A percentile compares a stretch with the other conserved stretches of the same genome.
These are phyloP conservation scores for Knufia petricola DNA, from an alignment of 2,329 filamentous ascomycete species.

Conservation along the genomic window DNA sequence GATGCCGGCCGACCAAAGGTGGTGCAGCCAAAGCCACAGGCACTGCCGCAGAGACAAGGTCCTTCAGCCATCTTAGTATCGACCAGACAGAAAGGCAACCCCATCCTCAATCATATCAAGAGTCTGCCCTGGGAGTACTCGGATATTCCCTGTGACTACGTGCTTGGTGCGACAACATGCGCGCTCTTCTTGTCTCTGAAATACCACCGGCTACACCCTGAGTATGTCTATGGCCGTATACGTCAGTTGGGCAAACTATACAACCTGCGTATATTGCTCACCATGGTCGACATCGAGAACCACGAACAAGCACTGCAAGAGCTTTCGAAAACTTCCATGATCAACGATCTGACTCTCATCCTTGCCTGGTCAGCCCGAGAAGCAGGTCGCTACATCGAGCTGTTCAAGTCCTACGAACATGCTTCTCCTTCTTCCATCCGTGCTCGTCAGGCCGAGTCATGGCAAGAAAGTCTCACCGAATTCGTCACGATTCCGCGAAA, in stretches of 20 bases:
- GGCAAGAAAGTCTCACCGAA: constrained; percentile 78
- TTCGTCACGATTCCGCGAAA: constrained; percentile 84
- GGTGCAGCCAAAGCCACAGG: constrained; percentile 81
- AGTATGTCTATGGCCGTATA: constrained; percentile 95
- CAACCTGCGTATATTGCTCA: constrained; percentile 72
- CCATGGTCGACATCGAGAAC: constrained; percentile 90
- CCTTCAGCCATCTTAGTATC: constrained; percentile 82
- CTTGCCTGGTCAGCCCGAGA: constrained; percentile 92
- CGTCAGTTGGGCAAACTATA: constrained; percentile 76
- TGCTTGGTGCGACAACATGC: constrained; percentile 76
- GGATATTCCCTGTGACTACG: constrained; percentile 91
- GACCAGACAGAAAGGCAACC: constrained; percentile 87
- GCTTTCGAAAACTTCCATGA: constrained; percentile 79
- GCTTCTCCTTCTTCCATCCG: constrained; percentile 73
- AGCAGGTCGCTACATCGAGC: constrained; percentile 83
- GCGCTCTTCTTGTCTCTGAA: constrained; percentile 90
- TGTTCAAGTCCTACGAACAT: constrained; percentile 92
- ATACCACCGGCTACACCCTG: constrained; percentile 92
- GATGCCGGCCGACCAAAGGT: constrained; percentile 43
- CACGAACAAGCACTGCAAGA: constrained; percentile 86
- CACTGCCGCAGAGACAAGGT: constrained; percentile 55
- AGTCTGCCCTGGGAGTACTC: constrained; percentile 91
- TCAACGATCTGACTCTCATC: constrained; percentile 87
- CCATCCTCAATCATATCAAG: constrained; percentile 72
- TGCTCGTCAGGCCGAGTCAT: constrained; percentile 72